A percentile compares a stretch with the other conserved stretches of the same genome.
Evolutionary conservation across 2,329 filamentous ascomycete genomes (phyloP).

Genomic region (Fusarium hostae): DNA sequence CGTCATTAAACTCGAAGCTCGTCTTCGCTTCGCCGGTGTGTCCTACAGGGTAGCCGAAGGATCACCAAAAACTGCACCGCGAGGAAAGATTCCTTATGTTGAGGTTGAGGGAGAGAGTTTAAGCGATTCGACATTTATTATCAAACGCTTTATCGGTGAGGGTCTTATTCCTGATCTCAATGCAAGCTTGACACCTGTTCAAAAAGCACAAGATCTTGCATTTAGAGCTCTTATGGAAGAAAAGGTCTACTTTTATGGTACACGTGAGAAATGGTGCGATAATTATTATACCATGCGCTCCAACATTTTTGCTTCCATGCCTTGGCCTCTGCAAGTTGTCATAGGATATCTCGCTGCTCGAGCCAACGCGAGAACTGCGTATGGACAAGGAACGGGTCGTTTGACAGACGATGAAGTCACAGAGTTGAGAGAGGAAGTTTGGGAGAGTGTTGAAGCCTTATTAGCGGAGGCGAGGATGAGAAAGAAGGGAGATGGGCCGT

Average conservation of each 20-base stretch:
- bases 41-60: constrained; percentile 59
- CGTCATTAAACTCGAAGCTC: constrained; percentile 70
- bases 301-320: constrained; percentile 58
- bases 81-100: constrained; percentile 71
- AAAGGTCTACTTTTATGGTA: constrained; percentile 67
- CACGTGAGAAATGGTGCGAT: constrained; percentile 66
- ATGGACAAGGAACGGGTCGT: constrained; percentile 67
- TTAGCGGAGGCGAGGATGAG: constrained; percentile 51
- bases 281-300: constrained; percentile 70
- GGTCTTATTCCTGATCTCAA: constrained; percentile 62
- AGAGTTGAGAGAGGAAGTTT: constrained; percentile 60
- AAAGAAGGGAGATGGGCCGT: constrained; percentile 50
- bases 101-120: constrained; percentile 50
- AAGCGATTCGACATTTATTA: constrained; percentile 67
- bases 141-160: constrained; percentile 53
- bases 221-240: constrained; percentile 68
- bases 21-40: constrained; percentile 64
- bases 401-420: constrained; percentile 62
- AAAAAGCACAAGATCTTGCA: constrained; percentile 61
- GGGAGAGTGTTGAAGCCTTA: constrained; percentile 61
- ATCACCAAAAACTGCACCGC: constrained; percentile 58
- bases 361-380: constrained; percentile 54
- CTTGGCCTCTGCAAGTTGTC: constrained; percentile 62
- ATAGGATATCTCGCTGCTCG: constrained; percentile 63
- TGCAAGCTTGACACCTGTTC: constrained; percentile 48